A percentile compares a stretch with the other conserved stretches of the same genome.
phyloP scores from a whole-genome alignment of 179 eudicot genomes.

The Amaranthus tricolor region DNA sequence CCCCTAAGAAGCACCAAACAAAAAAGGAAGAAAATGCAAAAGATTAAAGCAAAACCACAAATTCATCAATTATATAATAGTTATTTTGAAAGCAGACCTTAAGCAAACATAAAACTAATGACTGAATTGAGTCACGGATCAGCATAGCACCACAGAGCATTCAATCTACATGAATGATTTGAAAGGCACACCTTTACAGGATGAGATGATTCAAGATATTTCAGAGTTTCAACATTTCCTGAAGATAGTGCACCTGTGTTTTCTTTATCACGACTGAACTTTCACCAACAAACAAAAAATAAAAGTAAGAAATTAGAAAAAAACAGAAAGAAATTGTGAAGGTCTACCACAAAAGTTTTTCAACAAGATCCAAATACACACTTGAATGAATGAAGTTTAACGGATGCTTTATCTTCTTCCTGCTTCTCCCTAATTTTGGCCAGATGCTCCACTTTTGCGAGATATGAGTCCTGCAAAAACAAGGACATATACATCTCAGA shows the following conservation, averaged over 20 bases:
- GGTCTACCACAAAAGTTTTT: not conserved
- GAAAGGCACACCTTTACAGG: slow-evolving; percentile 43
- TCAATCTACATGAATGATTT: not conserved
- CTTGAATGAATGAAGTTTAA: slow-evolving; percentile 70
- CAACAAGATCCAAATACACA: slow-evolving; percentile 28
- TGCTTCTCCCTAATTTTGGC: slow-evolving; percentile 63
- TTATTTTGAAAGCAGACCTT: not conserved
- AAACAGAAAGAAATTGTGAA: not conserved
- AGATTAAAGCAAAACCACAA: slow-evolving; percentile 7
- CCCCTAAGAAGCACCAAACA: not conserved
- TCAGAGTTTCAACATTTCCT: slow-evolving; percentile 41
- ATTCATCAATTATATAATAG: not conserved
- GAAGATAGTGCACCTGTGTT: slow-evolving; percentile 26
- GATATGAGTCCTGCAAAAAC: slow-evolving; percentile 48
- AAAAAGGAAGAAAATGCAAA: not conserved
- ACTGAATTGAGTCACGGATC: not conserved
- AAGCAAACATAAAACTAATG: not conserved
- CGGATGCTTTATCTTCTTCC: slow-evolving; percentile 69
- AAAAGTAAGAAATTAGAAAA: slow-evolving; percentile 7
- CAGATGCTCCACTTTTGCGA: slow-evolving; percentile 55
- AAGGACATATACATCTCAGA: slow-evolving; percentile 3
- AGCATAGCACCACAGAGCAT: not conserved
- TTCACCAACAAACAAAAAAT: slow-evolving; percentile 20
- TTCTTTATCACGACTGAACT: slow-evolving; percentile 30
- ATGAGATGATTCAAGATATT: slow-evolving; percentile 43